phyloP scores from a whole-genome alignment of 148 eudicot species.

The Nyssa sinensis region DNA sequence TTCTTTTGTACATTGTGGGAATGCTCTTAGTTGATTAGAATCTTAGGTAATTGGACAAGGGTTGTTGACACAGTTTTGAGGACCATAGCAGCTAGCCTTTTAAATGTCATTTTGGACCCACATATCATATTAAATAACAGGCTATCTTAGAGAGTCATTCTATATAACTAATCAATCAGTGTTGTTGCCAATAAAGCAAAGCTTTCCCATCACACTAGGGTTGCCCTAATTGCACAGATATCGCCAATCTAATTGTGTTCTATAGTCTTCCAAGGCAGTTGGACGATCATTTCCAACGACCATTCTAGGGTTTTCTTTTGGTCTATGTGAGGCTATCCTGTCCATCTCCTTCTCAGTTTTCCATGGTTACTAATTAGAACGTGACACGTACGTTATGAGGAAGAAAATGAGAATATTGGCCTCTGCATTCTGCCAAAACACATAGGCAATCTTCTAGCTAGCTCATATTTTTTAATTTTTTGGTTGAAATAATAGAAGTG shows the following conservation, averaged over 20 bases:
- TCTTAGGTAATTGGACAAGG: slow-evolving; percentile 8
- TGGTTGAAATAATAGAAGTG: no score
- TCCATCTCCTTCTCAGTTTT: background rate
- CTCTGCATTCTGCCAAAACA: background rate
- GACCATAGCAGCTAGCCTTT: background rate
- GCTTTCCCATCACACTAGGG: slow-evolving; percentile 11
- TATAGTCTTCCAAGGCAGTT: slow-evolving; percentile 12
- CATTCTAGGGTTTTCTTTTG: no score
- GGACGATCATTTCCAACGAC: background rate
- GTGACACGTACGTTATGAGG: no score
- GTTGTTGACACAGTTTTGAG: slow-evolving; percentile 2
- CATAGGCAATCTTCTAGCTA: no score
- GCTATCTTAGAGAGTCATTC: no score
- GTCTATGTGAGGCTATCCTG: background rate
- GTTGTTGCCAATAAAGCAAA: slow-evolving; percentile 2
- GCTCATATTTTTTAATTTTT: no score
- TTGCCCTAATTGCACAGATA: background rate
- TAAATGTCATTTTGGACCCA: slow-evolving; percentile 7
- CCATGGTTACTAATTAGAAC: no score
- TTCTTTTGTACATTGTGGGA: background rate
- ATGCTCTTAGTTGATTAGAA: background rate
- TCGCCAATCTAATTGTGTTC: background rate
- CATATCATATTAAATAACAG: background rate
- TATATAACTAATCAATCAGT: background rate
- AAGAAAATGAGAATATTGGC: no score